These are phyloP conservation scores for Phytophthora brassicae DNA, from an alignment of 352 stramenopile species.

Conservation along the genomic window DNA sequence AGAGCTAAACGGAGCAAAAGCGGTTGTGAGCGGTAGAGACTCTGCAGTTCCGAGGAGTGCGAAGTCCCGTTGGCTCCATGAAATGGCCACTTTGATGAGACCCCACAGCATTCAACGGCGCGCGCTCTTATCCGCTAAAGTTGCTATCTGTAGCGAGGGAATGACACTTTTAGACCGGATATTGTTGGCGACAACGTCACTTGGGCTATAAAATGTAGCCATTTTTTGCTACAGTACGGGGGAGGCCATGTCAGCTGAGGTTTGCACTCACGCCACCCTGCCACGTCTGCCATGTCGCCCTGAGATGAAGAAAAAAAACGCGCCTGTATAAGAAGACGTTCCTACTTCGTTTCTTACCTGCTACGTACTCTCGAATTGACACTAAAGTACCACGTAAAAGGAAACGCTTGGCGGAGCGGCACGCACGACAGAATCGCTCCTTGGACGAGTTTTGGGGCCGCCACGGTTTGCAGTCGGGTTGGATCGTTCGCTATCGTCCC, in stretches of 20 bases:
- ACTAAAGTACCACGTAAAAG: conserved; percentile 26
- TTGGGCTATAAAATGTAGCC: too few relatives aligned
- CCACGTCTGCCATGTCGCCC: not conserved
- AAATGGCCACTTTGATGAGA: too few relatives aligned
- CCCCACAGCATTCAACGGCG: too few relatives aligned
- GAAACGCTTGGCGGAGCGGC: conserved; percentile 17
- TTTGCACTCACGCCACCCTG: too few relatives aligned
- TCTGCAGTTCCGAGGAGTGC: too few relatives aligned
- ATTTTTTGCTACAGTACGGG: too few relatives aligned
- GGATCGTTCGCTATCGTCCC: conserved; percentile 1
- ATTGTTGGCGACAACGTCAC: too few relatives aligned
- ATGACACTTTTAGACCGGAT: too few relatives aligned
- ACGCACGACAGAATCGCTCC: not conserved
- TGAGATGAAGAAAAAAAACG: not conserved
- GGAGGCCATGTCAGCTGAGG: not conserved
- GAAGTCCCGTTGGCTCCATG: too few relatives aligned
- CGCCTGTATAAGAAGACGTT: too few relatives aligned
- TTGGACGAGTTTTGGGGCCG: not conserved
- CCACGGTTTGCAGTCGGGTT: conserved; percentile 17
- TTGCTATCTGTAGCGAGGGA: too few relatives aligned
- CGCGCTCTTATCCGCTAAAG: too few relatives aligned
- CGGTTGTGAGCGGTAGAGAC: conserved; percentile 1
- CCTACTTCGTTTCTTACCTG: conserved; percentile 12
- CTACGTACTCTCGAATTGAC: not conserved
- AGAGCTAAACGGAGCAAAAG: conserved; percentile 14